Conservation (phyloP, 1,284 basidiomycete species). For the Serendipita sp. region DNA sequence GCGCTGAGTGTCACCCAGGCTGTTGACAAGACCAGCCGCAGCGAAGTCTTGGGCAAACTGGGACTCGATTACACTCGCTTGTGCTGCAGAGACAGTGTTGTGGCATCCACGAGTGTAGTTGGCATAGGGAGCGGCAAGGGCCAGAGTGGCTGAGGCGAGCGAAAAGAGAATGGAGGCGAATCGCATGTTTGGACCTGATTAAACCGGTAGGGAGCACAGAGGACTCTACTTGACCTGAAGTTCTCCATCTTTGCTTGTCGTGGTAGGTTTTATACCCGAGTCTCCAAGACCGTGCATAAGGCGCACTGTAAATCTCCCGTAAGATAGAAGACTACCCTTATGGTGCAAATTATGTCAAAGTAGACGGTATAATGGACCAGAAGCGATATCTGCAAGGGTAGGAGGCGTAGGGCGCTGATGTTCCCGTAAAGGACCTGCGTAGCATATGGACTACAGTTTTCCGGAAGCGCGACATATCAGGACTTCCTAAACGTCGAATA, state of each 20-base stretch:
- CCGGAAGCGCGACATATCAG: neutral
- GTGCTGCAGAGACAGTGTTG: neutral
- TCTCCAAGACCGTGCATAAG: no score
- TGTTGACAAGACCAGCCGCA: neutral
- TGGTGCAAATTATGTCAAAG: neutral
- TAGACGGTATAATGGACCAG: neutral
- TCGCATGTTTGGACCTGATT: neutral
- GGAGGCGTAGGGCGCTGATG: neutral
- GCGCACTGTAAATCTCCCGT: neutral
- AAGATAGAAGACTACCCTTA: neutral
- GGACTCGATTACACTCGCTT: neutral
- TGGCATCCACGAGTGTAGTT: neutral
- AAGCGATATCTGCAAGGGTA: neutral
- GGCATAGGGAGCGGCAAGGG: neutral
- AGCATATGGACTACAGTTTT: neutral
- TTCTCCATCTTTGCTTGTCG: neutral
- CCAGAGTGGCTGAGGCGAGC: neutral
- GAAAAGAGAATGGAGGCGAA: neutral
- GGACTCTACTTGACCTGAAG: neutral
- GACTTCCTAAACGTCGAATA: no score
- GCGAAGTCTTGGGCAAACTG: neutral
- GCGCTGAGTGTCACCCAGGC: neutral
- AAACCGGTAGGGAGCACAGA: neutral
- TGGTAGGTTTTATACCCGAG: neutral
- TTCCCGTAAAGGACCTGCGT: neutral